Conservation (phyloP, 2,329 filamentous ascomycete genomes). For the Coniochaeta ligniaria region DNA sequence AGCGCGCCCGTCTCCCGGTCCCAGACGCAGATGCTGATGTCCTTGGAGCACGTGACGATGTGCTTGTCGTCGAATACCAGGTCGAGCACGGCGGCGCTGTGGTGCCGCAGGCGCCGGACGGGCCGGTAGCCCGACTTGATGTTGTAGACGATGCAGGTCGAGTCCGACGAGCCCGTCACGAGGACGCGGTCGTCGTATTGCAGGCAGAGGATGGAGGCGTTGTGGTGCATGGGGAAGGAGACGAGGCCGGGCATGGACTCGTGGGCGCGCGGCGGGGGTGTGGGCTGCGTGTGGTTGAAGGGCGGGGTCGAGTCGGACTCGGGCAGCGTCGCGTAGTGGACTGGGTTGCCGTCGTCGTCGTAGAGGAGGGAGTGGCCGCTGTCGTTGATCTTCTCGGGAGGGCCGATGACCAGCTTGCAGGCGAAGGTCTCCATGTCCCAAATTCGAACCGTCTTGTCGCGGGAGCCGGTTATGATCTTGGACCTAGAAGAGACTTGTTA, state of each 20-base stretch:
- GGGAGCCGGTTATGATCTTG: conserved; percentile 94
- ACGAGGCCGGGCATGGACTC: conserved; percentile 44
- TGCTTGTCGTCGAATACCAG: conserved; percentile 87
- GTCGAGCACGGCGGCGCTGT: conserved; percentile 85
- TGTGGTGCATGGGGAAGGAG: conserved; percentile 64
- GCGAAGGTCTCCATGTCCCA: conserved; percentile 91
- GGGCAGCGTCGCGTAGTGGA: conserved; percentile 48
- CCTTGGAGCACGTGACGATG: conserved; percentile 96
- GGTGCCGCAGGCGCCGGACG: conserved; percentile 67
- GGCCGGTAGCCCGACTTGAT: conserved; percentile 73
- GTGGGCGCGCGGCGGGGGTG: conserved; percentile 23
- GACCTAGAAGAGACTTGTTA: conserved; percentile 39
- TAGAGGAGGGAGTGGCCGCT: conserved; percentile 35
- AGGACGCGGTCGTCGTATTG: conserved; percentile 92
- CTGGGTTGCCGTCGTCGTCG: conserved; percentile 41
- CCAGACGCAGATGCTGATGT: conserved; percentile 91
- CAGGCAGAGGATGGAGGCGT: conserved; percentile 87
- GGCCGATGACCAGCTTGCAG: conserved; percentile 81
- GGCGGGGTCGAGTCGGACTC: conserved; percentile 31
- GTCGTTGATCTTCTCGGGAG: conserved; percentile 55
- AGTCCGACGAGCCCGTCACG: conserved; percentile 91
- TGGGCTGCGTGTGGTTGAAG: conserved; percentile 10
- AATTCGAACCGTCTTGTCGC: conserved; percentile 89
- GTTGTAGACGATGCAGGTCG: conserved; percentile 85
- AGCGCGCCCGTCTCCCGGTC: conserved; percentile 72